Percentiles rank a stretch among this genome's conserved stretches.
Evolutionary conservation across 306 rosid species (phyloP).

Genomic region (Vicia faba): DNA sequence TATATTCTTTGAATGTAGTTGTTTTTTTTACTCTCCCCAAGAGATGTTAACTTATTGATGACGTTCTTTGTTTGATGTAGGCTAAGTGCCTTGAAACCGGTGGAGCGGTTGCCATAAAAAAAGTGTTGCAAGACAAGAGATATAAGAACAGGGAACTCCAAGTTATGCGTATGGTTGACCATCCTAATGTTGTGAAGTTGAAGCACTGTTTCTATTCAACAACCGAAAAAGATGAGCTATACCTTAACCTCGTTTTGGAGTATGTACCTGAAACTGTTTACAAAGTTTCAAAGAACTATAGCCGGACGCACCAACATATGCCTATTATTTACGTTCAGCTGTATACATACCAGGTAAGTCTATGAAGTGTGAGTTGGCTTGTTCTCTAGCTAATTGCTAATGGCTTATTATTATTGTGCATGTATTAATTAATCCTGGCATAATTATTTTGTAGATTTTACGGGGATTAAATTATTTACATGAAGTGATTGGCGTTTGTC

Average conservation of each 20-base stretch:
- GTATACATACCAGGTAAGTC: constrained; percentile 77
- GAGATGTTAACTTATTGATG: not conserved
- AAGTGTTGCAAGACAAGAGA: constrained; percentile 93
- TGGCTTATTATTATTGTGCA: constrained; percentile 4
- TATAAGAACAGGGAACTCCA: constrained; percentile 93
- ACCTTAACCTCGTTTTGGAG: constrained; percentile 94
- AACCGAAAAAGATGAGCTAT: constrained; percentile 81
- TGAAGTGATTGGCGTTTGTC: constrained; percentile 83
- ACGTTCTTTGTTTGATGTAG: constrained; percentile 40
- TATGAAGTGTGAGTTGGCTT: constrained; percentile 8
- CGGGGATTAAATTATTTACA: constrained; percentile 85
- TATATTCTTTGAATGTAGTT: not conserved
- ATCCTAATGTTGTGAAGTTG: constrained; percentile 73
- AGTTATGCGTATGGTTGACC: constrained; percentile 79
- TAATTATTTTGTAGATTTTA: constrained; percentile 71
- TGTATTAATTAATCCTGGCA: constrained; percentile 20
- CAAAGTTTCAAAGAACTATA: constrained; percentile 70
- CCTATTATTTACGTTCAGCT: constrained; percentile 75
- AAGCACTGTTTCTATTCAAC: constrained; percentile 92
- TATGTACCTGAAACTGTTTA: constrained; percentile 82
- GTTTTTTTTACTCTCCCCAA: constrained; percentile 2
- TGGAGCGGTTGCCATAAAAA: constrained; percentile 84
- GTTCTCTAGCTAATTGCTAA: constrained; percentile 1
- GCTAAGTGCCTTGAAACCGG: constrained; percentile 89
- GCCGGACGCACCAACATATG: constrained; percentile 62